Conservation (phyloP, 2,329 filamentous ascomycete genomes). For the Claviceps sp. region DNA sequence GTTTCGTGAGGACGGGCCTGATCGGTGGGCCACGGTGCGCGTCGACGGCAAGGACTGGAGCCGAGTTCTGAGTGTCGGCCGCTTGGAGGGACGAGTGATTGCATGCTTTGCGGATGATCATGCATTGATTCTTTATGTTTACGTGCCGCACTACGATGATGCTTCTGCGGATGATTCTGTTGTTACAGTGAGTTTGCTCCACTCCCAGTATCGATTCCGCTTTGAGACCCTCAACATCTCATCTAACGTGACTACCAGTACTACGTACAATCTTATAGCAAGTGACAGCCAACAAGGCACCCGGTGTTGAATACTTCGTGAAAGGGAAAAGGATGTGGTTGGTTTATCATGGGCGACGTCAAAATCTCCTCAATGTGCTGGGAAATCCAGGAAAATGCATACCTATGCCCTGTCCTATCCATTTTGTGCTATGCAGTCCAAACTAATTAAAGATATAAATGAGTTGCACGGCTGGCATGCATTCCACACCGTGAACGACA, state of each 20-base stretch:
- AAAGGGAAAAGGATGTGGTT: not conserved
- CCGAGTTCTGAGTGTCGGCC: conserved; percentile 79
- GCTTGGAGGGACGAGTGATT: conserved; percentile 81
- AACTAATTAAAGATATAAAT: no score
- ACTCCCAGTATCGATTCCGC: not conserved
- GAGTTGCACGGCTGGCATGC: no score
- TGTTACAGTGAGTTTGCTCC: conserved; percentile 46
- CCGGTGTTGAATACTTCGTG: not conserved
- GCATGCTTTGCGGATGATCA: conserved; percentile 77
- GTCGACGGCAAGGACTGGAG: conserved; percentile 95
- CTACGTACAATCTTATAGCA: conserved; percentile 30
- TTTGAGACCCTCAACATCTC: not conserved
- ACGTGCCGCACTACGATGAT: conserved; percentile 58
- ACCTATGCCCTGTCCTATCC: no score
- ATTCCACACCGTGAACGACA: not conserved
- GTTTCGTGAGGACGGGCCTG: conserved; percentile 63
- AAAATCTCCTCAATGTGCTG: not conserved
- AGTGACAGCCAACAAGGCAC: not conserved
- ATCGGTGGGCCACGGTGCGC: conserved; percentile 76
- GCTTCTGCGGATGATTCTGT: conserved; percentile 54
- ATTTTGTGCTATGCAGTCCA: no score
- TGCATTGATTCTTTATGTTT: conserved; percentile 72
- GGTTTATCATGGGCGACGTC: not conserved
- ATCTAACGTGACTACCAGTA: conserved; percentile 21
- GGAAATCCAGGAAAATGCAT: not conserved